A percentile compares a stretch with the other conserved stretches of the same genome.
These are phyloP conservation scores for Botrytis galanthina DNA, from an alignment of 2,329 filamentous ascomycete genomes.

Conservation along the genomic window DNA sequence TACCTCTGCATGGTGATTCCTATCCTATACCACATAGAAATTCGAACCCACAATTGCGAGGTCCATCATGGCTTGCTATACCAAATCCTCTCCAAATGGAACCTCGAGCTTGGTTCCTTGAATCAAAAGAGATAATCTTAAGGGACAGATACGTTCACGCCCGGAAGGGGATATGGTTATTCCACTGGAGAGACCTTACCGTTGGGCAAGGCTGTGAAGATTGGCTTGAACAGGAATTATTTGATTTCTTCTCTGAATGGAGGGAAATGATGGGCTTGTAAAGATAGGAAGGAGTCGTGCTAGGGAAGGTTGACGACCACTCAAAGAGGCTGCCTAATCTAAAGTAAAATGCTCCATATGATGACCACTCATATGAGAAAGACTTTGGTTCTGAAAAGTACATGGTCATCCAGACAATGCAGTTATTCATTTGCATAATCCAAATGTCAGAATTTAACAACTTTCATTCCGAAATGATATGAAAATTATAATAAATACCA, in stretches of 20 bases:
- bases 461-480: background rate
- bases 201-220: background rate
- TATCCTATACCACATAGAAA: accelerated
- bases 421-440: too few relatives aligned
- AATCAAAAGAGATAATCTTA: background rate
- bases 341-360: background rate
- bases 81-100: background rate
- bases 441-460: background rate
- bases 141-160: background rate
- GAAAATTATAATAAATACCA: background rate
- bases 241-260: background rate
- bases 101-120: background rate
- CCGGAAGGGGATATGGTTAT: background rate
- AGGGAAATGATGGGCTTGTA: background rate
- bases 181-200: background rate
- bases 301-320: background rate
- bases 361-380: background rate
- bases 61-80: background rate
- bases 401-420: too few relatives aligned
- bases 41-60: background rate
- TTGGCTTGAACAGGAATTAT: background rate
- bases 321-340: background rate
- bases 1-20: background rate
- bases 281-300: too few relatives aligned
- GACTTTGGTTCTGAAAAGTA: background rate